Conservation (phyloP, 2,329 filamentous ascomycete species). For the Colletotrichum australisinense region DNA sequence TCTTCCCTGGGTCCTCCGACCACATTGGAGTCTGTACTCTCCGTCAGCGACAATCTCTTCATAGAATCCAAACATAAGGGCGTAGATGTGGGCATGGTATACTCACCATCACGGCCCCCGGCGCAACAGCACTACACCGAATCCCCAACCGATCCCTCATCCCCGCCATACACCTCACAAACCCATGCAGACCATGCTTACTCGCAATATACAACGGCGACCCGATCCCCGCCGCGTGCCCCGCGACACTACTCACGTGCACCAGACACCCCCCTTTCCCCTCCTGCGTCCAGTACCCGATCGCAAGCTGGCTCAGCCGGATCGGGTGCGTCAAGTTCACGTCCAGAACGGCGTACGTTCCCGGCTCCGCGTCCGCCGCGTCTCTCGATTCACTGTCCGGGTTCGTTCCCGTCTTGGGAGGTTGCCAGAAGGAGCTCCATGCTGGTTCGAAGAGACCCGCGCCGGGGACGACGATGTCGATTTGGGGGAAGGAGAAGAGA, state of each 20-base stretch:
- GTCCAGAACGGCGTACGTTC: conserved; percentile 48
- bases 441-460: conserved; percentile 52
- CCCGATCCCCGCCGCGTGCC: conserved; percentile 42
- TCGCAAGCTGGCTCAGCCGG: conserved; percentile 50
- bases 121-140: conserved; percentile 46
- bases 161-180: conserved; percentile 45
- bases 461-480: conserved; percentile 51
- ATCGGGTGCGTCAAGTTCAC: conserved; percentile 52
- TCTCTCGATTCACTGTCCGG: conserved; percentile 42
- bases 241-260: conserved; percentile 49
- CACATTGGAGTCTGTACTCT: conserved; percentile 46
- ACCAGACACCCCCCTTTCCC: conserved; percentile 45
- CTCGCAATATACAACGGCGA: conserved; percentile 51
- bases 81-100: not conserved
- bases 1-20: conserved; percentile 46
- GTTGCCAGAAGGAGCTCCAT: conserved; percentile 50
- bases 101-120: conserved; percentile 45
- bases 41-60: not conserved
- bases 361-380: conserved; percentile 42
- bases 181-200: conserved; percentile 51
- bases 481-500: conserved; percentile 41
- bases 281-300: conserved; percentile 49
- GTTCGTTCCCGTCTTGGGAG: conserved; percentile 45
- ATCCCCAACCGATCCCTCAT: conserved; percentile 48
- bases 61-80: not conserved